phyloP scores from a whole-genome alignment of 2,329 filamentous ascomycete genomes.

The Stagonosporopsis tanaceti region DNA sequence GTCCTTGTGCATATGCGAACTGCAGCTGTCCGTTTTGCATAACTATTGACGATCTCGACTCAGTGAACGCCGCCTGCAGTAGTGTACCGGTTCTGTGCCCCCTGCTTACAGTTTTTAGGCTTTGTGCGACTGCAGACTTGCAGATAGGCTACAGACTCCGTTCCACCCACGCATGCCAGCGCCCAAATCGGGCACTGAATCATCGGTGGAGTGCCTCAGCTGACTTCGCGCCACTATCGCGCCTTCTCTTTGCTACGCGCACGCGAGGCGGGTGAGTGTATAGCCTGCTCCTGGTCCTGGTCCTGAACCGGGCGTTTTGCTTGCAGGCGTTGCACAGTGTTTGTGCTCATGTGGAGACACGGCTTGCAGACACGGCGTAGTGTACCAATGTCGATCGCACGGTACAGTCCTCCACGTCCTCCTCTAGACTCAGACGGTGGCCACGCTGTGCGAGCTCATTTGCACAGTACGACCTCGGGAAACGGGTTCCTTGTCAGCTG shows the following conservation, averaged over 20 bases:
- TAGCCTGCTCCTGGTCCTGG: not conserved
- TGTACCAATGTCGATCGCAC: not conserved
- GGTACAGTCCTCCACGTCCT: not conserved
- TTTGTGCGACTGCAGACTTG: not conserved
- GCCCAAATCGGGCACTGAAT: not conserved
- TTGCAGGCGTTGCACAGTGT: not conserved
- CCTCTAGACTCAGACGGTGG: too few relatives aligned
- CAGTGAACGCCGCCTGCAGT: not conserved
- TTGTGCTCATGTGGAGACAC: not conserved
- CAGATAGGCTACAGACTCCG: not conserved
- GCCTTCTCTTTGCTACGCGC: not conserved
- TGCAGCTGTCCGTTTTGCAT: not conserved
- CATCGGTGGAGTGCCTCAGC: not conserved
- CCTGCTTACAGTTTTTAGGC: not conserved
- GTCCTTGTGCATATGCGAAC: not conserved
- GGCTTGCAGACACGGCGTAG: not conserved
- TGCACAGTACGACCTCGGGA: not conserved
- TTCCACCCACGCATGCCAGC: not conserved
- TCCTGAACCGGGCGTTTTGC: too few relatives aligned
- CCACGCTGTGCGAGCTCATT: not conserved
- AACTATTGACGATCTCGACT: not conserved
- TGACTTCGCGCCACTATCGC: constrained; percentile 6
- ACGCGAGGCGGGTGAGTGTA: not conserved
- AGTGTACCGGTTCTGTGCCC: constrained; percentile 1
- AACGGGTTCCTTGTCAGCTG: constrained; percentile 7